Evolutionary conservation across 306 rosid genomes (phyloP), one percentile per base, ranked within the genome.

Genomic region (Casuarina equisetifolia): DNA sequence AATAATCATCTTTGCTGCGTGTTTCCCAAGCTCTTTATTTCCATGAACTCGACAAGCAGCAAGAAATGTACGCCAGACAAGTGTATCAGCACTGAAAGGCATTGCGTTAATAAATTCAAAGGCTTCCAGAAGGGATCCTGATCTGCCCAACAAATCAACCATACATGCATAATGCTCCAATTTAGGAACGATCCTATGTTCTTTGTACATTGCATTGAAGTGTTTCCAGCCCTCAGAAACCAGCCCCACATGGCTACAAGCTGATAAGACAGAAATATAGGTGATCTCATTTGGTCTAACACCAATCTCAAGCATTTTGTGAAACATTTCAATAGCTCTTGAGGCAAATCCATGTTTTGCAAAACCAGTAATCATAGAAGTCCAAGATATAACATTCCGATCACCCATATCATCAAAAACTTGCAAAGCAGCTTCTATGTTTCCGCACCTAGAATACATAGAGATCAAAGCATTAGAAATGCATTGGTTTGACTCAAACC

Each of bases 21-120:
- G 71, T 86, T 88, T 84, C 44, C 94, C 94, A 20, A 90, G 88
- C 72, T 86, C 82, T 3, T 86, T 77, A 81, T 90, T 82, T 7
- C 76, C 77, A 46, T 88, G 90, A 83, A 90, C 86, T 80, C 76
- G 84, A 20, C 90, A 90, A 69, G 94, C 86, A 58, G 89, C 89
- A 8, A 90, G 94, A 79, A 90, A 90, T 44, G 92, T 81, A 64
- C 95, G 92, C 92, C 92, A 90, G 10, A 90, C 90, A 62, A 90
- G 76, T 0, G 88, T 85, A 50, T 88, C 90, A 46, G 89, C 92
- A 19, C 75, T 81, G 78, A 73, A 84, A 70, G 95, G 90, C 90
- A 90, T 90, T 8, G 87, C 81, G 71, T 78, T 73, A 13, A 90
- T 81, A 71, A 88, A 88, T 38, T 81, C 81, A 53, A 86, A 69